Evolutionary conservation across 495 filamentous ascomycete species (phyloP), one percentile per base, ranked within the genome.

Genomic region (Lophiotrema nucula): DNA sequence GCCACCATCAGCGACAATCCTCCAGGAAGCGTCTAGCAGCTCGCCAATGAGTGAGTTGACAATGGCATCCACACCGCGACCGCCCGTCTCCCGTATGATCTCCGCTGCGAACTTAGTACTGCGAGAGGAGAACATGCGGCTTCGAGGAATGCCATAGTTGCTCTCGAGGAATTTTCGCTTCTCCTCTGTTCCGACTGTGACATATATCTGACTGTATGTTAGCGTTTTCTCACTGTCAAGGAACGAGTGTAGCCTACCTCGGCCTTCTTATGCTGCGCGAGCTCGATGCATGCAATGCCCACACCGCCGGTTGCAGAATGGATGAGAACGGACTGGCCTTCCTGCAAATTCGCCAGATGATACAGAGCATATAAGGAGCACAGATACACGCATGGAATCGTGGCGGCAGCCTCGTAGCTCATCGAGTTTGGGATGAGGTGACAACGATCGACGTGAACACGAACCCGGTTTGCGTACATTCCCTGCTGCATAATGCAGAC

Each of bases 331-430:
- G 23, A 58, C 45, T 77, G 61, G 4, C 53, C 62, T 11, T 47
- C 19, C 42, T 62, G 48, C 12, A 74, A 63, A 3, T 53, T 52
- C 4, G 66, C 73, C 2, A 74, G 44, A n/a, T 73, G 61, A 16
- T 68, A 60, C 0, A 86, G 65, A 0, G 78, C 72, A 66, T 87
- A 77, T 58, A 81, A 83, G 0, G 84, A 83, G 0, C 81, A 83
- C 48, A 68, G 68, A 51, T 78, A 86, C 1, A 77, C 79, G 3
- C 82, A 69, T 0, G 83, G 83, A 0, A 85, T 64, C 8, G 78
- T 76, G 1, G 79, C 81, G 5, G 78, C 83, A 31, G 73, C 74
- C 26, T 82, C 76, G 52, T 83, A 81, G 1, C 73, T 64, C 59
- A 85, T 73, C 22, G 74, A 59, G 4, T 72, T 66, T 0, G 81